Evolutionary conservation across 495 filamentous ascomycete genomes (phyloP), one percentile per base, ranked within the genome.

Genomic region (Penicillium taxi): DNA sequence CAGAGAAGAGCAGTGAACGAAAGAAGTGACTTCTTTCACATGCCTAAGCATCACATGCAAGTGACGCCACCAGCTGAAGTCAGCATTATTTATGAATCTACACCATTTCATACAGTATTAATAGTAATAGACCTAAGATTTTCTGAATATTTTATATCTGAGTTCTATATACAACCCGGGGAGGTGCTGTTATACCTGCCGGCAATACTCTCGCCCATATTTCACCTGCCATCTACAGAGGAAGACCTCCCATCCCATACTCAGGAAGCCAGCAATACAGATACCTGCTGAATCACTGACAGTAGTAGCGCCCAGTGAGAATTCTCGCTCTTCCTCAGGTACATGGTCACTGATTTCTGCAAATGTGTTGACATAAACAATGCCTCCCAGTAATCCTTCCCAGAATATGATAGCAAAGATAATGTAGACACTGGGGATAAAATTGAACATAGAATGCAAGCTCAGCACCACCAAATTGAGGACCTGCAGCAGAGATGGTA

Each of bases 301-400:
- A 28, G 82, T 94, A 12, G 85, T 87, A 0, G 89, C 91, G 2
- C 82, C 79, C 2, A 98, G 64, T 30, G 83, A 88, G 52, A 95
- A 96, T 62, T 98, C 91, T 12, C 91, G 69, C 27, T 96, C 90
- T 23, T 76, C 72, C 5, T 69, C 58, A 0, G 76, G 73, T 0
- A 94, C 82, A 6, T 77, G 74, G 36, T 96, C 84, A 49, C 80
- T 78, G 42, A 98, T 91, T 57, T 90, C 83, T 1, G 89, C 86
- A 61, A 95, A 98, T 0, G 89, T 94, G 41, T 90, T 95, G 28
- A 96, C 87, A 50, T 98, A 98, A 0, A 96, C 91, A 6, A 81
- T 61, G 0, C 91, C 91, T 5, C 91, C 91, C 0, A 98, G 67
- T 25, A 98, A 58, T 0, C 91, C 91, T 54, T 95, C 90, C 90